phyloP scores from a whole-genome alignment of 768 basidiomycete species.

The Erythrobasidium yunnanense region DNA sequence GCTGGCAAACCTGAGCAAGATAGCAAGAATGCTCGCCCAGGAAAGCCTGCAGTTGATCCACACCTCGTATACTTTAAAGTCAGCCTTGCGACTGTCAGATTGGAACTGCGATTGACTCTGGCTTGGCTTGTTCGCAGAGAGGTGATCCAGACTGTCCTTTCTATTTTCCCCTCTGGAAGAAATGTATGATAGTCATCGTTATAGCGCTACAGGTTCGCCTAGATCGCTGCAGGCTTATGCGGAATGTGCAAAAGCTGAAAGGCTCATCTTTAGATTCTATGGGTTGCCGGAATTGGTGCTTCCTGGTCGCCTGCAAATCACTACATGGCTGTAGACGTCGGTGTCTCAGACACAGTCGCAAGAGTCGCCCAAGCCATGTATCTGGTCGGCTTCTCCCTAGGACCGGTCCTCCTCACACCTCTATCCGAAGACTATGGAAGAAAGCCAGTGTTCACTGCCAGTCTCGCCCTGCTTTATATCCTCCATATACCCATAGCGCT shows the following conservation, averaged over 20 bases:
- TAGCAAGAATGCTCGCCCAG: background rate
- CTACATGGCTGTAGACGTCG: conserved; percentile 13
- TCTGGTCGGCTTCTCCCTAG: conserved; percentile 27
- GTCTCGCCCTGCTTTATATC: conserved; percentile 21
- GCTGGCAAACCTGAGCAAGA: background rate
- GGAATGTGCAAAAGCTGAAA: background rate
- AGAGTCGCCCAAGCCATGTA: conserved; percentile 25
- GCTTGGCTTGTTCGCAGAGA: background rate
- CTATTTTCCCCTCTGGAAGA: conserved; percentile 22
- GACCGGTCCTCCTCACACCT: conserved; percentile 1
- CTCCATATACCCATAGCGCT: conserved; percentile 25
- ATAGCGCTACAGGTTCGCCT: conserved; percentile 7
- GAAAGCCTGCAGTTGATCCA: conserved; percentile 4
- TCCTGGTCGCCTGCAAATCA: conserved; percentile 18
- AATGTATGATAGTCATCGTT: conserved; percentile 22
- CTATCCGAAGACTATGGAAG: conserved; percentile 29
- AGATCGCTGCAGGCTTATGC: background rate
- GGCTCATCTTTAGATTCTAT: conserved; percentile 3
- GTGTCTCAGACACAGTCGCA: background rate
- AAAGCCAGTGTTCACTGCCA: conserved; percentile 7
- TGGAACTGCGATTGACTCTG: background rate
- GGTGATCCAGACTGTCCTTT: conserved; percentile 24
- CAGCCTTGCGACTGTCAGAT: background rate
- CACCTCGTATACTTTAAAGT: conserved; percentile 23
- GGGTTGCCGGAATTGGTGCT: conserved; percentile 8